These are phyloP conservation scores for Amanita molliuscula DNA, from an alignment of 768 basidiomycete genomes.

Conservation along the genomic window DNA sequence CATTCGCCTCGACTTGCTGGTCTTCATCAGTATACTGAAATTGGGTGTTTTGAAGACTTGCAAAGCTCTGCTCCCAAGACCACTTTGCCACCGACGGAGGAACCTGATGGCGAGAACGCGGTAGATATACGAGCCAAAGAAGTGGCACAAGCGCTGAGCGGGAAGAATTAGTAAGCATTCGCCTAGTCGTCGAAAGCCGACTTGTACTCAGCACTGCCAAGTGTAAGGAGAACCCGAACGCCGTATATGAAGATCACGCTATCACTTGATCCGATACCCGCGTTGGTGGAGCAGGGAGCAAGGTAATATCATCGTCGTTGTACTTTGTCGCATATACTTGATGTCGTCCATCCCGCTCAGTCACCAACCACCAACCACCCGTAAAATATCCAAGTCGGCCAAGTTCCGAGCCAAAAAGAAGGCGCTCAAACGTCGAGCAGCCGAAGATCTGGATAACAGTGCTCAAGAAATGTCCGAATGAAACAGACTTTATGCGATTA, in stretches of 20 bases:
- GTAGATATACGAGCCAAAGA: constrained; percentile 13
- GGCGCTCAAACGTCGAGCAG: constrained; percentile 11
- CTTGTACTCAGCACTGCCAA: constrained; percentile 14
- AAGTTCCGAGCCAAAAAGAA: constrained; percentile 42
- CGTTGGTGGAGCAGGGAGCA: constrained; percentile 28
- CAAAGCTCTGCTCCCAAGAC: constrained; percentile 7
- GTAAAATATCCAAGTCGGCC: constrained; percentile 49
- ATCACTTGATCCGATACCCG: constrained; percentile 32
- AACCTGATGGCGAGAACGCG: not conserved
- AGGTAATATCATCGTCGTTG: constrained; percentile 32
- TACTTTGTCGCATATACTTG: not conserved
- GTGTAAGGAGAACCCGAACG: constrained; percentile 43
- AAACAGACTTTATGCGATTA: no score
- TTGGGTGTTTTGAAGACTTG: constrained; percentile 43
- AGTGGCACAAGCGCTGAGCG: constrained; percentile 38
- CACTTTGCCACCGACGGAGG: constrained; percentile 10
- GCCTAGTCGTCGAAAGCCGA: constrained; percentile 2
- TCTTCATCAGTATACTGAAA: constrained; percentile 70
- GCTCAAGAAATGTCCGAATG: constrained; percentile 38
- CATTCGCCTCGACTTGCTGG: constrained; percentile 35
- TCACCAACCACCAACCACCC: constrained; percentile 41
- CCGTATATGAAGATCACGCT: constrained; percentile 68
- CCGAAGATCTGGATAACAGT: constrained; percentile 6
- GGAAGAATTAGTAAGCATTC: constrained; percentile 47
- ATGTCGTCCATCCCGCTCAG: constrained; percentile 32